These are phyloP conservation scores for Arctium minus DNA, from an alignment of 129 eudicot genomes.

Conservation along the genomic window DNA sequence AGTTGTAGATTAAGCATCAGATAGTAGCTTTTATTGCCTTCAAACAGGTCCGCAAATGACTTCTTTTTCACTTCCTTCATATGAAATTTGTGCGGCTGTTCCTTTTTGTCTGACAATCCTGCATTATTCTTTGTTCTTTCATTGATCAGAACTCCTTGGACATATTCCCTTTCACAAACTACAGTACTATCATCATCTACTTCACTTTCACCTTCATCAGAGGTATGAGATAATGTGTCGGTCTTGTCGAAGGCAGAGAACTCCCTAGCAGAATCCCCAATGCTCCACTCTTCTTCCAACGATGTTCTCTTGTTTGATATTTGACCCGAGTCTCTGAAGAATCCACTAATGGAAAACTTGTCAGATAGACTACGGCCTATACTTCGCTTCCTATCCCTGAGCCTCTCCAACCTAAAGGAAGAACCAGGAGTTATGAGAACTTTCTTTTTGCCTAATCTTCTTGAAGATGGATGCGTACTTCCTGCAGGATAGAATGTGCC, in stretches of 20 bases:
- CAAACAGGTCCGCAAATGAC: slow-evolving; percentile 44
- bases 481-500: slow-evolving; percentile 78
- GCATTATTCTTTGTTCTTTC: slow-evolving; percentile 45
- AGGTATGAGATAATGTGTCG: slow-evolving; percentile 18
- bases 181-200: slow-evolving; percentile 29
- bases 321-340: slow-evolving; percentile 38
- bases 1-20: slow-evolving; percentile 87
- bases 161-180: slow-evolving; percentile 66
- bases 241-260: slow-evolving; percentile 34
- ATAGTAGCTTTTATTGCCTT: slow-evolving; percentile 59
- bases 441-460: slow-evolving; percentile 16
- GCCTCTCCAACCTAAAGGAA: slow-evolving; percentile 28
- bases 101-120: slow-evolving; percentile 34
- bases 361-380: slow-evolving; percentile 49
- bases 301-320: slow-evolving; percentile 33
- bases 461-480: slow-evolving; percentile 37
- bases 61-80: slow-evolving; percentile 44
- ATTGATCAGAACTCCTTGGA: slow-evolving; percentile 72
- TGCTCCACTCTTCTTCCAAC: slow-evolving; percentile 31
- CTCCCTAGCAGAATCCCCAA: slow-evolving; percentile 30
- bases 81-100: slow-evolving; percentile 43
- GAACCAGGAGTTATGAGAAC: slow-evolving; percentile 35
- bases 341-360: slow-evolving; percentile 28
- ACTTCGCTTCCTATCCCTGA: slow-evolving; percentile 17
- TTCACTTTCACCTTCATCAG: slow-evolving; percentile 39